Evolutionary conservation across 2,329 filamentous ascomycete genomes (phyloP), one percentile per base, ranked within the genome.

Genomic region (Helotiales sp.): DNA sequence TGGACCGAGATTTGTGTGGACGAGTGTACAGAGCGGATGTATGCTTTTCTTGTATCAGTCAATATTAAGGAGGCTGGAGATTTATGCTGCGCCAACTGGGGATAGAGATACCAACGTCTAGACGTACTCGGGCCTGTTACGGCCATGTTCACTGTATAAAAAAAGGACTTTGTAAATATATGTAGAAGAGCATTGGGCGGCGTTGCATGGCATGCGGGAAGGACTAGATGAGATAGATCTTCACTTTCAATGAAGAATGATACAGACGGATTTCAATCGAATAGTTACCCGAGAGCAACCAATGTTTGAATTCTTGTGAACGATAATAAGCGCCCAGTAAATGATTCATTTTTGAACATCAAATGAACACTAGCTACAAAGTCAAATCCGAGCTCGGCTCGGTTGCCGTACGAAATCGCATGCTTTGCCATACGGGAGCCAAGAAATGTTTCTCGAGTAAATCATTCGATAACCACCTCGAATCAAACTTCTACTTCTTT

Each of bases 41-140:
- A 98, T 98, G 93, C 79, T 98, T 71, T 93, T 98, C 67, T 79
- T 97, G 72, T 98, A 98, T 74, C 93, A 98, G 76, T 89, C 87
- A 59, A 79, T 98, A 55, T 76, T 98, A 70, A 87, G 89, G 68
- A 85, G 87, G 74, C 81, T 98, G 64, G 89, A 93, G 56, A 65
- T 74, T 38, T 76, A 76, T 33, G 51, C 56, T 49, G 30, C 58
- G 50, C 47, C 54, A 24, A n/a, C 7, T 27, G 54, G 52, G 22
- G 59, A 58, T 38, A 53, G 58, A 44, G 68, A 69, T 46, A 62
- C 58, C 55, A 54, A 42, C 59, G 54, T 68, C 55, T 70, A 62
- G n/a, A 67, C 57, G 27, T 13, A 15, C 17, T 44, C 49, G 42
- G 33, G 51, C n/a, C 40, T 50, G 29, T 33, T 9, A 38, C 34